Base-by-base conservation (phyloP, 768 basidiomycete genomes). In the Leccinum broughii region DNA sequence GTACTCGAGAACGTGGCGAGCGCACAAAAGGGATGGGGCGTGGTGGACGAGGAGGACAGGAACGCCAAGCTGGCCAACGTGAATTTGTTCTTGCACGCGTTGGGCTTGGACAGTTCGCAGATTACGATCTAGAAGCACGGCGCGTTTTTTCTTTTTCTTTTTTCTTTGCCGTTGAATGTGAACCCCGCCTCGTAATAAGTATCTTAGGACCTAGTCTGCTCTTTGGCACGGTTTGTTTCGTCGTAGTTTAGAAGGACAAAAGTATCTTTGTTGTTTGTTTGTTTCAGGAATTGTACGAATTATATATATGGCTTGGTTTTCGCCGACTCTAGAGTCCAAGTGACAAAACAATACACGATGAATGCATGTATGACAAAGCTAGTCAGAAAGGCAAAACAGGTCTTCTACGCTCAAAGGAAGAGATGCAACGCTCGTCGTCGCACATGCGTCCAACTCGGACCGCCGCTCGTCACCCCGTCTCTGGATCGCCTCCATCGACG, bases 1-100 rank as follows among this genome's bases (percentile, higher is more conserved):
- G 90, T 98, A 44, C 81, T 98, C 51, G 93, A 95, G 70, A 94
- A 91, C 66, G 92, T 98, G 34, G 75, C 88, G 65, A 86, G 84
- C 55, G 90, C 87, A 32, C 87, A 87, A 70, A 89, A 91, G 69
- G 86, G 89, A 54, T 87, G 87, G 85, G 70, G 70, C 0, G 80
- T 83, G 51, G 74, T 80, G 53, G 83, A 87, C 64, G 88, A 92
- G 74, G 88, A 89, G 57, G 88, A 90, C 62, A 81, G 87, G 63
- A 78, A 82, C 59, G 84, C 87, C 66, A 93, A 92, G 77, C 78
- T 97, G 65, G 86, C 87, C 56, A 98, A 98, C 75, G 93, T 98
- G 68, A 95, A 99, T 77, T 79, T 96, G 61, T 92, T 93, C 73
- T 77, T 93, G 71, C 88, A 91, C 71, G 91, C 92, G 48, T 78